Evolutionary conservation across 352 stramenopile species (phyloP).

Genomic region (Phytophthora cactorum): DNA sequence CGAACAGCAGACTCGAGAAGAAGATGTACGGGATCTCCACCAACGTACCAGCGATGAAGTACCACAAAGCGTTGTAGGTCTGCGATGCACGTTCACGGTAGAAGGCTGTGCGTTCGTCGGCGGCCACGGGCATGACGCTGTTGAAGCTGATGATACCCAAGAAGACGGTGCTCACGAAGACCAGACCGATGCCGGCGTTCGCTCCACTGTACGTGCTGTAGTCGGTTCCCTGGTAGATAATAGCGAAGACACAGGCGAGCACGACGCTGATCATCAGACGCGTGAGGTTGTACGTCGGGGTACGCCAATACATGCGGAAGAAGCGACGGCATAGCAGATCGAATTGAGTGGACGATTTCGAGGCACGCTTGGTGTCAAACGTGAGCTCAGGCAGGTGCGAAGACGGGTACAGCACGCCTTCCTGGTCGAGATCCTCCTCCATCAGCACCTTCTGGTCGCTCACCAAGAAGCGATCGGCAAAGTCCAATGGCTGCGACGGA

Average conservation of each 20-base stretch:
- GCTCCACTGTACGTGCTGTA: constrained; percentile 47
- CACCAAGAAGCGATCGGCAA: constrained; percentile 28
- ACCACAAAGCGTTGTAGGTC: not conserved
- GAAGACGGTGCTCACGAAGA: constrained; percentile 89
- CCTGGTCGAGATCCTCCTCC: constrained; percentile 51
- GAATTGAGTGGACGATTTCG: constrained; percentile 32
- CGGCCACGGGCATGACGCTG: constrained; percentile 26
- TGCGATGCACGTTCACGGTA: not conserved
- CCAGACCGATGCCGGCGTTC: constrained; percentile 68
- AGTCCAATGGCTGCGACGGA: constrained; percentile 10
- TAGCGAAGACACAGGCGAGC: constrained; percentile 76
- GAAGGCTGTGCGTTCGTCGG: not conserved
- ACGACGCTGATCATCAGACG: constrained; percentile 71
- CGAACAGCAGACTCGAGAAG: constrained; percentile 44
- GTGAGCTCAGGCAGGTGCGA: constrained; percentile 41
- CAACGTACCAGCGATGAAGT: not conserved
- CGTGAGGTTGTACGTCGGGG: constrained; percentile 83
- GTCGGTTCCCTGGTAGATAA: constrained; percentile 67
- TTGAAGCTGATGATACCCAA: constrained; percentile 55
- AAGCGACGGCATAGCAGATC: constrained; percentile 43
- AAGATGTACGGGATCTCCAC: constrained; percentile 30
- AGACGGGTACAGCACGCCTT: constrained; percentile 46
- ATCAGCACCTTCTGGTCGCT: constrained; percentile 48
- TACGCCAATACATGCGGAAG: constrained; percentile 75
- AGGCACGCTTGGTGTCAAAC: constrained; percentile 53